phyloP scores from a whole-genome alignment of 1,139 yeast species.

The Hanseniaspora sp. region DNA sequence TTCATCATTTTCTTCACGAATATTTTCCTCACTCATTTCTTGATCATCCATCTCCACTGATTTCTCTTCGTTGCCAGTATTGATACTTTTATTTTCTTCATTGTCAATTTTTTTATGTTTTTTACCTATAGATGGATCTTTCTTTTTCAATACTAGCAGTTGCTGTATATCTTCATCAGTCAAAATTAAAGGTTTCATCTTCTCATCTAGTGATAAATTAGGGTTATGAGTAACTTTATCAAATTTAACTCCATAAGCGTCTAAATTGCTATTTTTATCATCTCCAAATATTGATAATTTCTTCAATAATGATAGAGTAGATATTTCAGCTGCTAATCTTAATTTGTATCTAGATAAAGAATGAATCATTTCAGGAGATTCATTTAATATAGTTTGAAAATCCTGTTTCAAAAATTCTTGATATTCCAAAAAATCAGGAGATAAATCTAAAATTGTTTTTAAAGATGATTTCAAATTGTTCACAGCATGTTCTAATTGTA shows the following conservation, averaged over 20 bases:
- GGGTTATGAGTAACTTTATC: conserved; percentile 21
- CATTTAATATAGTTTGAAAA: conserved; percentile 21
- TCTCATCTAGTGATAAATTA: conserved; percentile 17
- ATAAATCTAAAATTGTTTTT: conserved; percentile 40
- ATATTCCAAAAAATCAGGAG: conserved; percentile 43
- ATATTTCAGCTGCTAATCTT: conserved; percentile 48
- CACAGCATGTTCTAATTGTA: conserved; percentile 41
- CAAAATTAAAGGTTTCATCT: conserved; percentile 7
- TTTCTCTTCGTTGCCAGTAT: conserved; percentile 13
- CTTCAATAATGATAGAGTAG: conserved; percentile 41
- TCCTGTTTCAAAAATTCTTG: conserved; percentile 35
- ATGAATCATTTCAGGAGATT: conserved; percentile 31
- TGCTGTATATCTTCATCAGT: conserved; percentile 9
- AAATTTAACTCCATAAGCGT: conserved; percentile 26
- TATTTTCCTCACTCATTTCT: conserved; percentile 1
- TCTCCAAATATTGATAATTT: conserved; percentile 32
- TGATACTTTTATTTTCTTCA: conserved; percentile 15
- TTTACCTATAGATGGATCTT: conserved; percentile 1
- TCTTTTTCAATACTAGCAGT: conserved; percentile 11
- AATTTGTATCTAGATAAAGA: conserved; percentile 49
- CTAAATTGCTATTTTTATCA: conserved; percentile 28
- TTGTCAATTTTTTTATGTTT: conserved; percentile 10
- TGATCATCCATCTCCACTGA: conserved; percentile 18
- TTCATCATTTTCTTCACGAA: conserved; percentile 7
- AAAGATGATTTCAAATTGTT: conserved; percentile 43